phyloP scores from a whole-genome alignment of 805 yeast genomes.

The Sugiyamaella lignohabitans region DNA sequence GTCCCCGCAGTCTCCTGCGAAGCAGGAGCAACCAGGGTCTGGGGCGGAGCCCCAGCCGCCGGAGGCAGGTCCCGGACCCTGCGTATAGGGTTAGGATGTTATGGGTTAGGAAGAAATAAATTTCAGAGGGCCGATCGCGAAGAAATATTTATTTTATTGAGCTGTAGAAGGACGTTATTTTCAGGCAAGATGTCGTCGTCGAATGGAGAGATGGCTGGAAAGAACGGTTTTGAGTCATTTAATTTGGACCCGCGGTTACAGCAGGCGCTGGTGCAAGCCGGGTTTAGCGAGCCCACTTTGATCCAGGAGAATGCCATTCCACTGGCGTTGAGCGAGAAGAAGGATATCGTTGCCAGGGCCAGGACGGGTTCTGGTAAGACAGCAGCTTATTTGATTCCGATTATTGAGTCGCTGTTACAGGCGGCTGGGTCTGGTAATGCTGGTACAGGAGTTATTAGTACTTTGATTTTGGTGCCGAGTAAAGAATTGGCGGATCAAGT shows the following conservation, averaged over 20 bases:
- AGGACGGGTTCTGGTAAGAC: constrained; percentile 96
- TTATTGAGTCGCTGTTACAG: constrained; percentile 63
- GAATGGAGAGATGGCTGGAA: too few species aligned
- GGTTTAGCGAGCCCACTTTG: constrained; percentile 80
- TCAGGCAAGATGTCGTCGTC: too few species aligned
- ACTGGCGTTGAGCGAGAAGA: constrained; percentile 78
- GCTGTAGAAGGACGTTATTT: too few species aligned
- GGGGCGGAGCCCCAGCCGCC: too few species aligned
- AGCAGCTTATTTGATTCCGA: constrained; percentile 82
- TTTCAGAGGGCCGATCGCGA: too few species aligned
- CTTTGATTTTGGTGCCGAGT: constrained; percentile 84
- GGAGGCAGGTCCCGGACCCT: too few species aligned
- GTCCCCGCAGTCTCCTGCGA: too few species aligned
- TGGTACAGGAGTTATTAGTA: constrained; percentile 32
- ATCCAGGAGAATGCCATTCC: constrained; percentile 92
- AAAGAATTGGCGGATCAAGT: constrained; percentile 90
- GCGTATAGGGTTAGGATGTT: too few species aligned
- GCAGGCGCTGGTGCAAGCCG: constrained; percentile 77
- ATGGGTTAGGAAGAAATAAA: too few species aligned
- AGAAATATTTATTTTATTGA: too few species aligned
- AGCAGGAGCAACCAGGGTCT: too few species aligned
- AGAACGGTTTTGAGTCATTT: constrained; percentile 54
- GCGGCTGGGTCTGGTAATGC: constrained; percentile 20
- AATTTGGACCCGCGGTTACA: constrained; percentile 73
- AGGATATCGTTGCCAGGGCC: constrained; percentile 90